phyloP scores from a whole-genome alignment of 805 yeast genomes.

The Candida stauntonica region DNA sequence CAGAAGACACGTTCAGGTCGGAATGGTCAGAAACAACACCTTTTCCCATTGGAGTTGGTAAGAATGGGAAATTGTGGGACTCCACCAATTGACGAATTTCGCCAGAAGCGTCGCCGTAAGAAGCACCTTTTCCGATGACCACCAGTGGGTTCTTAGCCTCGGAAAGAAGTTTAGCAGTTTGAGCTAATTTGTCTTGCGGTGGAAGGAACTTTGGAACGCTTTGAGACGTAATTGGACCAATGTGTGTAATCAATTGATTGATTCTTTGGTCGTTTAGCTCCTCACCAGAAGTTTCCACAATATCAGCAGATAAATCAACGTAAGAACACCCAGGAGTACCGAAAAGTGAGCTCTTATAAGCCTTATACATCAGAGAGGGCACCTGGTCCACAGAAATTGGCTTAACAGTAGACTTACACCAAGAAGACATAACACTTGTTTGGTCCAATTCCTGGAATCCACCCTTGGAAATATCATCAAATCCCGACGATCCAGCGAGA shows the following conservation, averaged over 20 bases:
- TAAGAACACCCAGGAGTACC: conserved; percentile 62
- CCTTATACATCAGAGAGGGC: conserved; percentile 40
- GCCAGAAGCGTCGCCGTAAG: conserved; percentile 39
- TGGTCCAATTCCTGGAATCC: conserved; percentile 74
- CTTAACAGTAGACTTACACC: conserved; percentile 49
- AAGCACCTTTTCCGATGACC: conserved; percentile 65
- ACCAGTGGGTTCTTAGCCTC: conserved; percentile 46
- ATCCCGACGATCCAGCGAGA: conserved; percentile 57
- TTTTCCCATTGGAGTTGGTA: conserved; percentile 80
- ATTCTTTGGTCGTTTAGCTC: background rate
- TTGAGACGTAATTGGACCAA: conserved; percentile 6
- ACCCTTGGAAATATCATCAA: conserved; percentile 47
- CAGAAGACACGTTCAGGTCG: conserved; percentile 51
- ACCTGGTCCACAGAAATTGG: conserved; percentile 34
- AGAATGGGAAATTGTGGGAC: conserved; percentile 44
- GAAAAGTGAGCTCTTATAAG: conserved; percentile 38
- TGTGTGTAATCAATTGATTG: conserved; percentile 1
- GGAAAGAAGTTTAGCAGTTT: conserved; percentile 33
- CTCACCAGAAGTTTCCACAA: conserved; percentile 38
- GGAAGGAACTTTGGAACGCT: conserved; percentile 33
- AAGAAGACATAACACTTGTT: conserved; percentile 41
- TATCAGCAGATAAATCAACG: conserved; percentile 60
- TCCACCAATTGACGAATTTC: conserved; percentile 39
- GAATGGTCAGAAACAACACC: conserved; percentile 56
- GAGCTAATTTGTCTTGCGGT: conserved; percentile 30